These are phyloP conservation scores for Ophidiomyces ophidiicola DNA, from an alignment of 2,329 filamentous ascomycete species.

Conservation along the genomic window DNA sequence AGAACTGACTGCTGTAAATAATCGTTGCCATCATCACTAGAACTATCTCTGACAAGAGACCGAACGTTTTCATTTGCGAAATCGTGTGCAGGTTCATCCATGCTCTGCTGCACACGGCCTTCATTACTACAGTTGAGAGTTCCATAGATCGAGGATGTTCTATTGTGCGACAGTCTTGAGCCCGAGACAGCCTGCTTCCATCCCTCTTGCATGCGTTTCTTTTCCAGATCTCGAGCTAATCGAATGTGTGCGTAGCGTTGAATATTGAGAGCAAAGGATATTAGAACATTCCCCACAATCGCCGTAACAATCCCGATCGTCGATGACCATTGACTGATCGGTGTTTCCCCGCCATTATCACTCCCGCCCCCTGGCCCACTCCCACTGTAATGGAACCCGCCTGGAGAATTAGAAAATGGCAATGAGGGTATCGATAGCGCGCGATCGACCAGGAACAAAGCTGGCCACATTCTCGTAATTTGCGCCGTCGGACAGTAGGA, in stretches of 20 bases:
- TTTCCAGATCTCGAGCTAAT: slow-evolving; percentile 57
- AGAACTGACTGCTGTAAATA: slow-evolving; percentile 24
- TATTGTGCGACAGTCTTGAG: not conserved
- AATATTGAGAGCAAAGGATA: slow-evolving; percentile 89
- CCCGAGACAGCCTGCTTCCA: slow-evolving; percentile 33
- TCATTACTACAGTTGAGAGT: slow-evolving; percentile 23
- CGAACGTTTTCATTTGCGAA: not conserved
- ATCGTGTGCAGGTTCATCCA: not conserved
- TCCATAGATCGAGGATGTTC: slow-evolving; percentile 31
- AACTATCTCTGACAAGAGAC: not conserved
- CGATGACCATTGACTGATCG: slow-evolving; percentile 47
- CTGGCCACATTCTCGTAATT: not conserved
- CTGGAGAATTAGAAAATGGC: not conserved
- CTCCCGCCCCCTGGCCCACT: not conserved
- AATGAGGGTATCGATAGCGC: too few relatives aligned
- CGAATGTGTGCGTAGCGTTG: slow-evolving; percentile 90
- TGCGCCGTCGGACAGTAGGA: too few relatives aligned
- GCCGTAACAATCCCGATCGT: slow-evolving; percentile 90
- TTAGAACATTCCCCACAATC: slow-evolving; percentile 83
- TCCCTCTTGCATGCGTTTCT: slow-evolving; percentile 44
- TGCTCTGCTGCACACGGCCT: not conserved
- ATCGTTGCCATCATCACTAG: slow-evolving; percentile 28
- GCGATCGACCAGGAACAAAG: too few relatives aligned
- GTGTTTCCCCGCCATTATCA: slow-evolving; percentile 2
- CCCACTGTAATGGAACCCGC: not conserved